Conservation (phyloP, 208 protist genomes). For the Leishmania tarentolae region DNA sequence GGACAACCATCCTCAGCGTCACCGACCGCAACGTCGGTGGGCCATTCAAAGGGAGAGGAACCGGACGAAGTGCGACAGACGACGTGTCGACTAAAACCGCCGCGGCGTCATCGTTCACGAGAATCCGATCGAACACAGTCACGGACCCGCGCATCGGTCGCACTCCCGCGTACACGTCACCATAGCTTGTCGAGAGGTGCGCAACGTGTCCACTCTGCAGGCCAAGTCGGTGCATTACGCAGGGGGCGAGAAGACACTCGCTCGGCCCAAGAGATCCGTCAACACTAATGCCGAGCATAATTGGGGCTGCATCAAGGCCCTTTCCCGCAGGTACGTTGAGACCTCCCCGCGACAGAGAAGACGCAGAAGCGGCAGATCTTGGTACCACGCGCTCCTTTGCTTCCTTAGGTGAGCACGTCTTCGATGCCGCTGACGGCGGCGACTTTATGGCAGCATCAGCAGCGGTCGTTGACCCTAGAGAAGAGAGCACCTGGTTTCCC, state of each 20-base stretch:
- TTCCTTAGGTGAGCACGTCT: not conserved
- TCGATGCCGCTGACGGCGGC: not conserved
- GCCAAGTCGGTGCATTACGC: conserved; percentile 18
- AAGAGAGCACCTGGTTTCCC: too few species aligned
- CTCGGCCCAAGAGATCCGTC: conserved; percentile 17
- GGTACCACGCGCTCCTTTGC: not conserved
- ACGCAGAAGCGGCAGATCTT: not conserved
- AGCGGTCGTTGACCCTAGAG: not conserved
- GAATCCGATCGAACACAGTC: conserved; percentile 5
- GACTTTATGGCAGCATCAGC: not conserved
- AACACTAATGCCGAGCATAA: not conserved
- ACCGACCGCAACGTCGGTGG: conserved; percentile 17
- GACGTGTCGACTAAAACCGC: conserved; percentile 25
- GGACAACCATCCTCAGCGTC: conserved; percentile 14
- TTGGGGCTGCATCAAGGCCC: not conserved
- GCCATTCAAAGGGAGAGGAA: conserved; percentile 5
- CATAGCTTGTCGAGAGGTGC: conserved; percentile 15
- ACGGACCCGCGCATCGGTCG: conserved; percentile 10
- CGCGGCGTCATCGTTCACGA: conserved; percentile 33
- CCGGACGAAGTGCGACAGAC: conserved; percentile 9
- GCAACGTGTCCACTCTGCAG: conserved; percentile 22
- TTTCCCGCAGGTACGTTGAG: not conserved
- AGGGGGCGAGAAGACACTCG: conserved; percentile 16
- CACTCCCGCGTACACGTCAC: conserved; percentile 26
- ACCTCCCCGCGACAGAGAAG: not conserved